Conservation (phyloP, 2,329 filamentous ascomycete species). For the Nigrospora oryzae region DNA sequence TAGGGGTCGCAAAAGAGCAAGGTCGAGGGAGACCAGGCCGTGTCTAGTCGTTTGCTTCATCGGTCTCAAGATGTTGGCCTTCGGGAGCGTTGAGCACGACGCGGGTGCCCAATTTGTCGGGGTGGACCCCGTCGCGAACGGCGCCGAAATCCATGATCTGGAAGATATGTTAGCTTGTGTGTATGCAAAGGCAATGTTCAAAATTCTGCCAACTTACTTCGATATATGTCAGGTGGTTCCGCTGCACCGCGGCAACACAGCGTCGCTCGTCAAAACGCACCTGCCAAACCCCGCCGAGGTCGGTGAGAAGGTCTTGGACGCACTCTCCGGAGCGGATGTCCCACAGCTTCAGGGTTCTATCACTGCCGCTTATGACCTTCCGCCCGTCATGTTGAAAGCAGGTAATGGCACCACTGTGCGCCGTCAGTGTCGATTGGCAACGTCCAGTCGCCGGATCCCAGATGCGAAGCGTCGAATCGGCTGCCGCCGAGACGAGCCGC, state of each 20-base stretch:
- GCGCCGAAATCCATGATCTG: slow-evolving; percentile 97
- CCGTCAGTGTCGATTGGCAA: slow-evolving; percentile 82
- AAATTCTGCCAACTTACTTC: slow-evolving; percentile 57
- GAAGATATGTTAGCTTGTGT: slow-evolving; percentile 12
- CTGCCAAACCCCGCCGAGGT: slow-evolving; percentile 96
- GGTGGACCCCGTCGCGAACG: slow-evolving; percentile 74
- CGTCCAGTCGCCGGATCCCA: slow-evolving; percentile 93
- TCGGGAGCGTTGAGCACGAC: slow-evolving; percentile 57
- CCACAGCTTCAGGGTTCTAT: slow-evolving; percentile 98
- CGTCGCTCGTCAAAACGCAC: slow-evolving; percentile 94
- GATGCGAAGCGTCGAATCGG: slow-evolving; percentile 88
- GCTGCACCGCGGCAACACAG: slow-evolving; percentile 93
- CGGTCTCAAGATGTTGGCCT: slow-evolving; percentile 27
- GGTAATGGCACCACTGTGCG: slow-evolving; percentile 94
- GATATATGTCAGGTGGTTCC: slow-evolving; percentile 86
- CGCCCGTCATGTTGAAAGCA: slow-evolving; percentile 97
- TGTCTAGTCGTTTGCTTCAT: not conserved
- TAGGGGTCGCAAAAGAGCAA: too few species aligned
- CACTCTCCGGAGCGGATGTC: slow-evolving; percentile 88
- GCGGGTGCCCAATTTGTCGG: slow-evolving; percentile 68
- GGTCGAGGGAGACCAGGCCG: not conserved
- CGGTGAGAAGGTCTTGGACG: slow-evolving; percentile 84
- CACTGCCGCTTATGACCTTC: slow-evolving; percentile 93
- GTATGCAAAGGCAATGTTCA: not conserved
- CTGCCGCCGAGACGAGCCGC: slow-evolving; percentile 86